phyloP scores from a whole-genome alignment of 2,329 filamentous ascomycete genomes.

The Stachybotrys elegans region DNA sequence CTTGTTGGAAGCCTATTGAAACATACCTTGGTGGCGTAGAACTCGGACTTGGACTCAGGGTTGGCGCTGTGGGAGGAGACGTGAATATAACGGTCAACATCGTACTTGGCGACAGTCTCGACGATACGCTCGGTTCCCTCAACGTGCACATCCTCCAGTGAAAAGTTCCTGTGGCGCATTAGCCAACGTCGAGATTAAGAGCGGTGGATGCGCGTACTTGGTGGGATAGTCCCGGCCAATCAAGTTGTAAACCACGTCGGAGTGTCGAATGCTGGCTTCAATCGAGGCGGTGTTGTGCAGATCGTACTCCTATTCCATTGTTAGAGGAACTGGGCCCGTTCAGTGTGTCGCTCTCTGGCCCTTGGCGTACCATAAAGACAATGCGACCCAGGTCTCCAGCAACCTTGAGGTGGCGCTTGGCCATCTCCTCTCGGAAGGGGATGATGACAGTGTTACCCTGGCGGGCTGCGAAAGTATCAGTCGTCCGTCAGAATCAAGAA shows the following conservation, averaged over 20 bases:
- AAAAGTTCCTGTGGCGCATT: slow-evolving; percentile 69
- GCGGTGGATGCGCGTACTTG: slow-evolving; percentile 52
- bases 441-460: slow-evolving; percentile 92
- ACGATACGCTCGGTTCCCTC: slow-evolving; percentile 89
- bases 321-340: slow-evolving; percentile 10
- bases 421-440: slow-evolving; percentile 95
- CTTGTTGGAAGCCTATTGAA: neutral
- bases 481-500: too few relatives aligned
- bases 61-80: slow-evolving; percentile 92
- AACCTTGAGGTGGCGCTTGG: slow-evolving; percentile 93
- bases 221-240: slow-evolving; percentile 93
- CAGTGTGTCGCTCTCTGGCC: too few relatives aligned
- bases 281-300: slow-evolving; percentile 91
- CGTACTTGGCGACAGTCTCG: slow-evolving; percentile 94
- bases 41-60: slow-evolving; percentile 75
- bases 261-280: slow-evolving; percentile 94
- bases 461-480: slow-evolving; percentile 54
- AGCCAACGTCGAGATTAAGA: neutral
- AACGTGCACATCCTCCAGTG: slow-evolving; percentile 85
- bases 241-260: slow-evolving; percentile 95
- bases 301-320: slow-evolving; percentile 71
- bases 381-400: slow-evolving; percentile 91
- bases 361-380: slow-evolving; percentile 66
- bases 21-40: slow-evolving; percentile 80
- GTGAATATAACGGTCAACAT: slow-evolving; percentile 94